Percentiles rank a stretch among this genome's conserved stretches.
Conservation (phyloP, 768 basidiomycete species). For the Lactarius psammicola region DNA sequence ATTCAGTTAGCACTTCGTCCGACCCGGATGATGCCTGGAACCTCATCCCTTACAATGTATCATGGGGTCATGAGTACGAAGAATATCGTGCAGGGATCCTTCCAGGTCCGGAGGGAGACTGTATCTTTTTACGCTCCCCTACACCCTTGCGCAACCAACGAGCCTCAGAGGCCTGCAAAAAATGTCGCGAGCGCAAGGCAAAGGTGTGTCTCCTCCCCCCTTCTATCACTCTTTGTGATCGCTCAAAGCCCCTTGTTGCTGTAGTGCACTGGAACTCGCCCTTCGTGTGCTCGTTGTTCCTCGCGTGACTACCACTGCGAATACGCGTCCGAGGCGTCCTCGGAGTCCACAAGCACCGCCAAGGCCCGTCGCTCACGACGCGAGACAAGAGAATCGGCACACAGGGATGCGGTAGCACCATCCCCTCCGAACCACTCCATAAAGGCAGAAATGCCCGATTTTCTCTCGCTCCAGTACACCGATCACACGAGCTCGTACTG, state of each 20-base stretch:
- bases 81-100: constrained; percentile 37
- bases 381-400: constrained; percentile 8
- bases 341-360: constrained; percentile 17
- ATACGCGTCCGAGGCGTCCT: constrained; percentile 34
- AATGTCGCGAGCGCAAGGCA: constrained; percentile 42
- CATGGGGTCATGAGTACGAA: constrained; percentile 40
- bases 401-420: neutral
- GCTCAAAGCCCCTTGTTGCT: constrained; percentile 4
- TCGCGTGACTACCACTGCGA: constrained; percentile 38
- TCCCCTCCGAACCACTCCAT: constrained; percentile 10
- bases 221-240: neutral
- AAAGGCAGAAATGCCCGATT: constrained; percentile 19
- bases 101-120: constrained; percentile 40
- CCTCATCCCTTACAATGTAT: constrained; percentile 41
- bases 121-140: constrained; percentile 42
- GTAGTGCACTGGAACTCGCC: constrained; percentile 40
- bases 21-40: constrained; percentile 37
- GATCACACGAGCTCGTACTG: constrained; percentile 22
- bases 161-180: constrained; percentile 40
- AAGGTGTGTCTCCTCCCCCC: constrained; percentile 34
- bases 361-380: constrained; percentile 23
- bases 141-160: constrained; percentile 41
- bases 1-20: constrained; percentile 15
- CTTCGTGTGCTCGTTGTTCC: constrained; percentile 38
- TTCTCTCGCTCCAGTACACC: constrained; percentile 21